Percentiles rank a stretch among this genome's conserved stretches.
Conservation (phyloP, 257 asterid species). For the Pogostemon cablin region DNA sequence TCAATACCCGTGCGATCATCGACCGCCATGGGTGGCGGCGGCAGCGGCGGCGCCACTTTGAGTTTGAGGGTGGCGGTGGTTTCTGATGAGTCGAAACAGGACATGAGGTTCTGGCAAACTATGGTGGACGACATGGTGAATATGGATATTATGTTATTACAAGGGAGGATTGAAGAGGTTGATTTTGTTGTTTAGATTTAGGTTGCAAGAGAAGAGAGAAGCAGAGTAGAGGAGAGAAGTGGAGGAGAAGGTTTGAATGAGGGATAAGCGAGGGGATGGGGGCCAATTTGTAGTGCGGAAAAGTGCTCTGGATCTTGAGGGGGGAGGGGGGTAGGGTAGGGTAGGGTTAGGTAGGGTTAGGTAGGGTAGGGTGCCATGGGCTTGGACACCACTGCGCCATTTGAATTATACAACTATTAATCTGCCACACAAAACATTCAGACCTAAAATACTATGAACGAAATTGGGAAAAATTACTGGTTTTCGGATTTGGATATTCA, state of each 20-base stretch:
- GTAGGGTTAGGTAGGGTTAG: background rate
- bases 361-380: background rate
- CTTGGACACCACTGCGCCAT: conserved; percentile 48
- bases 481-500: background rate
- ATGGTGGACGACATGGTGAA: conserved; percentile 62
- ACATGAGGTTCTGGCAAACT: conserved; percentile 46
- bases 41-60: conserved; percentile 38
- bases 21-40: background rate
- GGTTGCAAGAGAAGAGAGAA: conserved; percentile 1
- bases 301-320: conserved; percentile 42
- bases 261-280: conserved; percentile 58
- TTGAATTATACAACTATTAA: conserved; percentile 48
- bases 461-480: conserved; percentile 10
- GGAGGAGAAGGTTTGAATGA: conserved; percentile 47
- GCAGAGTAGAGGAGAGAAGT: conserved; percentile 21
- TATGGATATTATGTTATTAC: background rate
- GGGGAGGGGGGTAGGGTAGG: conserved; percentile 16
- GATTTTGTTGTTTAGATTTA: background rate
- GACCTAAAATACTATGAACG: no score
- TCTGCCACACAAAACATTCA: conserved; percentile 33
- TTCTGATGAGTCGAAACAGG: conserved; percentile 52
- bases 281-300: conserved; percentile 69
- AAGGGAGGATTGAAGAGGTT: background rate
- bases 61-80: conserved; percentile 59
- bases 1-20: conserved; percentile 28